Evolutionary conservation across 441 rosid species (phyloP), one percentile per base, ranked within the genome.

Genomic region (Biscutella laevigata): DNA sequence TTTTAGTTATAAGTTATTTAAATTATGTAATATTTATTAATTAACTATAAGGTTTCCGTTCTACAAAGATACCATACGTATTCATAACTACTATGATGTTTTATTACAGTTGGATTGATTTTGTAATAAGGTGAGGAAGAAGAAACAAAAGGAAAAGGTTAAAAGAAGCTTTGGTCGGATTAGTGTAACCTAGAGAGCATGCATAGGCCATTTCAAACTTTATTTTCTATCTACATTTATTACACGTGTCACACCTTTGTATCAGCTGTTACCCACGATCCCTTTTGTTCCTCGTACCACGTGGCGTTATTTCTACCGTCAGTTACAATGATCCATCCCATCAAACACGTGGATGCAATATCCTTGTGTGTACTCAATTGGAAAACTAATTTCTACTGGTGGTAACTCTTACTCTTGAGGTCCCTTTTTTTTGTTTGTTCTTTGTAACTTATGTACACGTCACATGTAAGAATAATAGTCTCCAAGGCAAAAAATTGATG

Each of bases 131-230:
- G n/a, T 16, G 25, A 32, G 25, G 53, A 40, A 45, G 46, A 72
- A 42, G 57, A 53, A 51, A 27, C 44, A 35, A 6, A 15, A 38
- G 58, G 55, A 37, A 54, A 49, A 66, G 42, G 66, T 53, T 60
- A 59, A 53, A 46, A 54, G 45, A 59, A 34, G 53, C 35, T 64
- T 29, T 41, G 61, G 54, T 47, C 59, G 60, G 75, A 61, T 63
- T 70, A 61, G 64, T 69, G 83, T 72, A 68, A 77, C 77, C 66
- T 67, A 70, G 33, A 70, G 38, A 57, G 39, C 86, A 84, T 84
- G 94, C 94, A 84, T 64, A 73, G 84, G 86, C 73, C 75, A 59
- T 56, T 22, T 49, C 43, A 77, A 71, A 71, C 68, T 65, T 59
- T 4, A n/a, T n/a, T 42, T 61, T 32, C 39, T 19, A 49, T 54